Evolutionary conservation across 2,329 filamentous ascomycete species (phyloP).

Genomic region (Pestalotiopsis fici): DNA sequence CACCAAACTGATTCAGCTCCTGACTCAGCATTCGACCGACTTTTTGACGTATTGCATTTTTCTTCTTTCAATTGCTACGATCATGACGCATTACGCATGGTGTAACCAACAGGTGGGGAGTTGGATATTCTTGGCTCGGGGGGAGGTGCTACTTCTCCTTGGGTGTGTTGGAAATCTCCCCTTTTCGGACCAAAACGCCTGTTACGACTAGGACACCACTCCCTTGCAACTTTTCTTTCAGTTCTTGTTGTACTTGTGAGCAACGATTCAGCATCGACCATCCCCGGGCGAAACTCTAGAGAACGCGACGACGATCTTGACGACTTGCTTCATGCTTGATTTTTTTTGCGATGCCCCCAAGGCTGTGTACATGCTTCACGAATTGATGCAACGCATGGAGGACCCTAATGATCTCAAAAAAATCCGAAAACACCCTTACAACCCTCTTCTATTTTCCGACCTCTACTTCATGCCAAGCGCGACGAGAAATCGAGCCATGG

Average conservation of each 20-base stretch:
- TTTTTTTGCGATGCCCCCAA: constrained; percentile 27
- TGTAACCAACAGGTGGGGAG: not conserved
- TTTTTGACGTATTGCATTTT: not conserved
- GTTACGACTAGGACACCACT: constrained; percentile 19
- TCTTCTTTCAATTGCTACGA: not conserved
- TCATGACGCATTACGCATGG: not conserved
- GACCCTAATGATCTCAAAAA: constrained; percentile 28
- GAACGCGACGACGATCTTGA: constrained; percentile 41
- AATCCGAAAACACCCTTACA: constrained; percentile 10
- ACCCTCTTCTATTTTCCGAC: not conserved
- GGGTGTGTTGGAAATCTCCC: constrained; percentile 16
- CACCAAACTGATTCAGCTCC: constrained; percentile 7
- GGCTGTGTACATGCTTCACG: constrained; percentile 35
- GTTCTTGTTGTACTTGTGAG: constrained; percentile 35
- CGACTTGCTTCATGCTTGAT: constrained; percentile 36
- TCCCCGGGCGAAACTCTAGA: constrained; percentile 24
- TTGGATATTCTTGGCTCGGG: constrained; percentile 12
- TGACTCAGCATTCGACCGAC: constrained; percentile 16
- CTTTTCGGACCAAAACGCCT: constrained; percentile 18
- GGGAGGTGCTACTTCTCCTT: constrained; percentile 14
- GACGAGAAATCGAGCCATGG: constrained; percentile 31
- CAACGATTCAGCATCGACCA: constrained; percentile 34
- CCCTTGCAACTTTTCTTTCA: constrained; percentile 25
- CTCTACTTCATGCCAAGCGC: constrained; percentile 25
- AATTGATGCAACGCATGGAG: constrained; percentile 33